Conservation (phyloP, 148 eudicot genomes). For the Silene latifolia region DNA sequence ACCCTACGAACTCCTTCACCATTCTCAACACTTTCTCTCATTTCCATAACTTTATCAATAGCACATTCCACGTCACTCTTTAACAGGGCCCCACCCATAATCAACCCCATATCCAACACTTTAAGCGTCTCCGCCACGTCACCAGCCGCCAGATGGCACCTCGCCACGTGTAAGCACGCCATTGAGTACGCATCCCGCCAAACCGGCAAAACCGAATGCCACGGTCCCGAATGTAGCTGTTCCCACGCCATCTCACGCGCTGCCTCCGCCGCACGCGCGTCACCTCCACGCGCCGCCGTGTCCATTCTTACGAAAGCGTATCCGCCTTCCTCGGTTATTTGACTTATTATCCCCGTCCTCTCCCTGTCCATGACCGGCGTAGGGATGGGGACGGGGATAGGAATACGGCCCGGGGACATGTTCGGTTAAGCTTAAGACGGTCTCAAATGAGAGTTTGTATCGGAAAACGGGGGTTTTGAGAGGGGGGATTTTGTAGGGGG, state of each 20-base stretch:
- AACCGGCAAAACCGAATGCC: constrained; percentile 69
- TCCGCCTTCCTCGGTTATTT: constrained; percentile 67
- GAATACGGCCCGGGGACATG: constrained; percentile 4
- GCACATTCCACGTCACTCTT: constrained; percentile 52
- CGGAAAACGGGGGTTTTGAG: neutral
- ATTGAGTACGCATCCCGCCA: constrained; percentile 94
- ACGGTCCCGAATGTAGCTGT: constrained; percentile 92
- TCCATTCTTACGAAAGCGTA: constrained; percentile 64
- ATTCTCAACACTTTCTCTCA: constrained; percentile 11
- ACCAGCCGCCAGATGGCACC: constrained; percentile 31
- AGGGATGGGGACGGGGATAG: constrained; percentile 20
- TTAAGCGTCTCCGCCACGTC: constrained; percentile 50
- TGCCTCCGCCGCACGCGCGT: constrained; percentile 71
- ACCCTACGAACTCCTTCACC: neutral
- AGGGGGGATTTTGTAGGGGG: neutral
- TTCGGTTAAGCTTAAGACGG: neutral
- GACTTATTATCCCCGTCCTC: constrained; percentile 35
- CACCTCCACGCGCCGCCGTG: constrained; percentile 37
- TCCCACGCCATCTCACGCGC: constrained; percentile 99
- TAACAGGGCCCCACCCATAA: constrained; percentile 76
- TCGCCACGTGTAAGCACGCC: constrained; percentile 81
- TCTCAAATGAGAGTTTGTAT: too few species aligned
- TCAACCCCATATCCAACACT: constrained; percentile 78
- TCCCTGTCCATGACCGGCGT: constrained; percentile 50
- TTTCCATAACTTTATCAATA: constrained; percentile 33